Conservation (phyloP, 495 filamentous ascomycete species). For the Amphirosellinia nigrospora region DNA sequence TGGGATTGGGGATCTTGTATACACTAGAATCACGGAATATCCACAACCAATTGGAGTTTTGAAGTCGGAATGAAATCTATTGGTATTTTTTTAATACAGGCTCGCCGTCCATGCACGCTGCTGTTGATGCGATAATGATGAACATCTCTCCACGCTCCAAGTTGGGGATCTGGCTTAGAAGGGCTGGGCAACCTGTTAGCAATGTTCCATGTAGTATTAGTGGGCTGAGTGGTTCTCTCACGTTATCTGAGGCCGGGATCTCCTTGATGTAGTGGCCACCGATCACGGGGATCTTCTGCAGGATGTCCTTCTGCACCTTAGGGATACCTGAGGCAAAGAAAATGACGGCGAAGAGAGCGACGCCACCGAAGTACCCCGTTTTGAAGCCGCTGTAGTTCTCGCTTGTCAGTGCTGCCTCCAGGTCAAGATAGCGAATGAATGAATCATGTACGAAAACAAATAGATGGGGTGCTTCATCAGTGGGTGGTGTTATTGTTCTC, state of each 20-base stretch:
- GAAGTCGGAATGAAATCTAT: constrained; percentile 37
- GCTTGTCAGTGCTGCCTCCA: constrained; percentile 18
- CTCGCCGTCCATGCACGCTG: constrained; percentile 33
- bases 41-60: not conserved
- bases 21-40: constrained; percentile 24
- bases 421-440: not conserved
- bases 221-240: constrained; percentile 37
- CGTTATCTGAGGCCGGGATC: constrained; percentile 65
- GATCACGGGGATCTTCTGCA: constrained; percentile 63
- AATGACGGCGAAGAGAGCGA: constrained; percentile 62
- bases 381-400: constrained; percentile 50
- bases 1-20: constrained; percentile 8
- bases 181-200: constrained; percentile 39
- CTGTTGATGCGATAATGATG: constrained; percentile 21
- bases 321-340: constrained; percentile 67
- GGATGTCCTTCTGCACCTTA: constrained; percentile 59
- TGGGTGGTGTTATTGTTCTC: constrained; percentile 94
- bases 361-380: constrained; percentile 57
- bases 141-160: not conserved
- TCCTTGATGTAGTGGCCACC: constrained; percentile 55
- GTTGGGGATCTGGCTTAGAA: constrained; percentile 45
- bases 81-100: constrained; percentile 35
- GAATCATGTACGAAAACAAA: not conserved
- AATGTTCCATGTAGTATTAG: not conserved
- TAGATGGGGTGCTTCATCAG: constrained; percentile 66